A percentile compares a stretch with the other conserved stretches of the same genome.
These are phyloP conservation scores for Blastobotrys malaysiensis DNA, from an alignment of 1,139 yeast genomes.

Conservation along the genomic window DNA sequence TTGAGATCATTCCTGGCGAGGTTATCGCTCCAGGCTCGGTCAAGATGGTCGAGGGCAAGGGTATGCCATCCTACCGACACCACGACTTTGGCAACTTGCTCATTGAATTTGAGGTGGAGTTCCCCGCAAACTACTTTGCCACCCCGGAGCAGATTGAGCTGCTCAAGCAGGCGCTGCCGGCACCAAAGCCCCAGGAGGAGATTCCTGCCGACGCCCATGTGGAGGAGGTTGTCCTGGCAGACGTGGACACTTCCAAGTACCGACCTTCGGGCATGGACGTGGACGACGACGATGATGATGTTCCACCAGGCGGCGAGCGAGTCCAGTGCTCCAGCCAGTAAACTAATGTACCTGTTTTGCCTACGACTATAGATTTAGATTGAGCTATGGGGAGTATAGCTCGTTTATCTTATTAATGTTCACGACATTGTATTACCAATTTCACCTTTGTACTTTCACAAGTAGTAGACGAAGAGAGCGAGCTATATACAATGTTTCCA, in stretches of 20 bases:
- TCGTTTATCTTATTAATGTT: no score
- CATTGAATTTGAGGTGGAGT: constrained; percentile 46
- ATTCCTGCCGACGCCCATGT: constrained; percentile 41
- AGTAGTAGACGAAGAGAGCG: no score
- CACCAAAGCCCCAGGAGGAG: constrained; percentile 28
- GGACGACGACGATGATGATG: constrained; percentile 54
- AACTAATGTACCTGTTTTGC: constrained; percentile 10
- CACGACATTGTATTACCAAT: no score
- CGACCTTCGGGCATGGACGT: constrained; percentile 32
- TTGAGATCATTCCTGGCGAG: constrained; percentile 84
- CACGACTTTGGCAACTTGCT: constrained; percentile 46
- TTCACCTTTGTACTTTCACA: no score
- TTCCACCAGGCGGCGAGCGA: constrained; percentile 52
- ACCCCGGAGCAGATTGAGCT: constrained; percentile 35
- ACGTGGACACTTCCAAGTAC: constrained; percentile 54
- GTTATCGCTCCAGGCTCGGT: constrained; percentile 78
- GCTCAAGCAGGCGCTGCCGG: constrained; percentile 41
- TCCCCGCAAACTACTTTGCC: constrained; percentile 42
- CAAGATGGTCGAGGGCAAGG: constrained; percentile 85
- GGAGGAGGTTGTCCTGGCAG: constrained; percentile 76
- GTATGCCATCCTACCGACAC: constrained; percentile 75
- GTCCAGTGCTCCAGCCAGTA: constrained; percentile 75
- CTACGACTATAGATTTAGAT: not conserved
- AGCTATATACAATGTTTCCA: no score
- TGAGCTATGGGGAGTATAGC: not conserved